Evolutionary conservation across 805 yeast species (phyloP), one percentile per base, ranked within the genome.

Genomic region (Kuraishia floccosa): DNA sequence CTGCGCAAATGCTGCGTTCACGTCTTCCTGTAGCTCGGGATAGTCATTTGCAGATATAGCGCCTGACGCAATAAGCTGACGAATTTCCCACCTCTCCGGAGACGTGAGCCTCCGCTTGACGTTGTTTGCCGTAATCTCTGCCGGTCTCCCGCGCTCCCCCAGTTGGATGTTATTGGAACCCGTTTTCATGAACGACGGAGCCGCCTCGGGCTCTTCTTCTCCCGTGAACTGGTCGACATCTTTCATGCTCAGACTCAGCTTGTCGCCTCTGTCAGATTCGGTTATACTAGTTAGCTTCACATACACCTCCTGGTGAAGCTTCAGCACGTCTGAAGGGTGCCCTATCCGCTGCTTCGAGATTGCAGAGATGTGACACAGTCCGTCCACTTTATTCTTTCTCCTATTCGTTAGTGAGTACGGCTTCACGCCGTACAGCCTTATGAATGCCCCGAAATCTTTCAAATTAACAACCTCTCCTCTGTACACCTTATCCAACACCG

Each of bases 11-110:
- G 17, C 28, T 12, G 28, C 28, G 17, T 17, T 26, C 20, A 26
- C 18, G 11, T 51, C 51, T 12, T 49, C 47, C 22, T 53, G 49
- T 10, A 77, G 46, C 32, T 76, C 87, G 1, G 86, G 86, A 44
- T 76, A 75, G 38, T 78, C 87, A 3, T 71, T 63, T 1, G 78
- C 69, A 4, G 74, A 61, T 0, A 74, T 70, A 1, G 72, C 87
- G 3, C 94, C 94, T 4, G 89, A 71, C 0, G 89, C 76, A 17
- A 80, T 81, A 27, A 87, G 56, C 47, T 87, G 96, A 21, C 81
- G 63, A 31, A 83, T 65, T 47, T 89, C 96, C 94, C 96, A 87
- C 34, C 85, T 55, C 52, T 87, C 97, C 0, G 93, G 93, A 0
- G 93, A 80, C 0, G 93, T 78, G 22, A 78, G 50, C 31, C 82